phyloP scores from a whole-genome alignment of 2,329 filamentous ascomycete genomes.

The Stemphylium vesicarium region DNA sequence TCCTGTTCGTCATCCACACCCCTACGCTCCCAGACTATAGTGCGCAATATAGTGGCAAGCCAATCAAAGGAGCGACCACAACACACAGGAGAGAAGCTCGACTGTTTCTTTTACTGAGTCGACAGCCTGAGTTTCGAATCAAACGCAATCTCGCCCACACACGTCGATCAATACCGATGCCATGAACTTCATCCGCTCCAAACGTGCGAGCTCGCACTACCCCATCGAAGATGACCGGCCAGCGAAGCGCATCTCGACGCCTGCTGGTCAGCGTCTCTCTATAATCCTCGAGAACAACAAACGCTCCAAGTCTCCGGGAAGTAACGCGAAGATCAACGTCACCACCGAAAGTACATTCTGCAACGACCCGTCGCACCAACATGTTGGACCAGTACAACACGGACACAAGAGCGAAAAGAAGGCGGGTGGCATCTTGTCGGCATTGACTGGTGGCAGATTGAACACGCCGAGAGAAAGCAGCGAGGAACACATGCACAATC shows the following conservation, averaged over 20 bases:
- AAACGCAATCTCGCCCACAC: not conserved
- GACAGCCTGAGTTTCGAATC: not conserved
- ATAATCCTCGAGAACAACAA: constrained; percentile 45
- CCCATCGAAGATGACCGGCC: constrained; percentile 36
- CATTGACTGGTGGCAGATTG: constrained; percentile 30
- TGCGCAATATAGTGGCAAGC: constrained; percentile 12
- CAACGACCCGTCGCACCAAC: constrained; percentile 34
- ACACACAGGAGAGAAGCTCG: not conserved
- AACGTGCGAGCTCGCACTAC: constrained; percentile 32
- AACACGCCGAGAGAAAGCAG: constrained; percentile 40
- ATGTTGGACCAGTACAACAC: constrained; percentile 31
- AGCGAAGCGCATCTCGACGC: constrained; percentile 52
- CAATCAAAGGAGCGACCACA: constrained; percentile 5
- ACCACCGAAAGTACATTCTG: constrained; percentile 39
- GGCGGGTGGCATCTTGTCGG: constrained; percentile 24
- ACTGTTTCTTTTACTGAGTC: not conserved
- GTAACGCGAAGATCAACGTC: constrained; percentile 30
- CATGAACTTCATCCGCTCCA: constrained; percentile 39
- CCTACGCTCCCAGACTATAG: constrained; percentile 9
- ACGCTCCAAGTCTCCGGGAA: constrained; percentile 25
- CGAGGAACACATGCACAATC: constrained; percentile 33
- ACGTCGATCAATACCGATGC: not conserved
- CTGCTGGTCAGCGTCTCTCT: constrained; percentile 51
- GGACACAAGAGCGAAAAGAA: constrained; percentile 21
- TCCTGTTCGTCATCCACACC: not conserved